Evolutionary conservation across 495 filamentous ascomycete genomes (phyloP), one percentile per base, ranked within the genome.

Genomic region (Aspergillus ostianus): DNA sequence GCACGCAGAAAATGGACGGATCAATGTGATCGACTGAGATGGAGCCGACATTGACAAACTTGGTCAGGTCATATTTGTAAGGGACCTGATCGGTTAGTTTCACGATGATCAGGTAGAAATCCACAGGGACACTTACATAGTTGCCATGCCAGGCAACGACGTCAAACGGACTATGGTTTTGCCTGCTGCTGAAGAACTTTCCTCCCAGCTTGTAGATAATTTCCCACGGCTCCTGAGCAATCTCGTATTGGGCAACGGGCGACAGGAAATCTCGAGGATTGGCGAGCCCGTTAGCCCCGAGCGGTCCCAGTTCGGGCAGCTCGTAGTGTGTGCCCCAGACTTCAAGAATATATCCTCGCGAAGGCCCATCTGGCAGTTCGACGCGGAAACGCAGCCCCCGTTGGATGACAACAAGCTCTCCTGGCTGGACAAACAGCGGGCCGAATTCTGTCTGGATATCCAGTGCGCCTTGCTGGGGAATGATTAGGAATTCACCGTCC

Each of bases 141-240:
- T 79, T 82, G 27, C 79, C 79, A 55, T 83, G 78, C 78, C 79
- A 82, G 8, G 80, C 80, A 6, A 82, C 77, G 6, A 82, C 80
- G 57, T 83, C 80, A 50, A 82, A 83, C 0, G 78, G 79, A 18
- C 67, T 77, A 61, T 83, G 80, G 47, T 77, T 70, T 62, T 83
- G 80, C 12, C 66, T 78, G 55, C 71, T 76, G 53, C 68, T 71
- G 63, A 80, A 83, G 62, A 80, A 75, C 59, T 76, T 78, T 18
- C 77, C 78, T n/a, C 73, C 77, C 47, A 82, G 73, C 64, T 82
- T 82, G 56, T 80, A 81, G 13, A 80, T 61, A 49, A 80, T 73
- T 55, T 78, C 74, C 79, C 79, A 82, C 0, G 68, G 67, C 51
- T 73, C 73, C 26, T 71, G 62, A 7, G 65, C 59, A 46, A 77